Evolutionary conservation across 192 early-diverging fungal species (phyloP).

Genomic region (Umbelopsis sp.): DNA sequence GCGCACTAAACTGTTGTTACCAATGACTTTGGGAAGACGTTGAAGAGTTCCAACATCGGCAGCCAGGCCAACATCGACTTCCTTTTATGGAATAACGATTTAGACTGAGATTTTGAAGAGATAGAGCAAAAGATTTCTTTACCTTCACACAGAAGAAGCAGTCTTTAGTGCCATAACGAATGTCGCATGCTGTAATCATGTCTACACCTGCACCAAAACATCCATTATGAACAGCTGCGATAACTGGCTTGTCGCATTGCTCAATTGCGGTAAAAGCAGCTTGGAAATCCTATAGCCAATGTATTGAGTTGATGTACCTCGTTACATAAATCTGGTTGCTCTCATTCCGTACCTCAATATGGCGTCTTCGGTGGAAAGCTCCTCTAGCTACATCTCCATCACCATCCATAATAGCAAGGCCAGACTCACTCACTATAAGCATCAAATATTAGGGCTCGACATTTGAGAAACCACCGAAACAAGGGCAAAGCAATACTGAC

Average conservation of each 20-base stretch:
- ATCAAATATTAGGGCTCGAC: neutral
- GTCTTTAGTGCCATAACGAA: conserved; percentile 79
- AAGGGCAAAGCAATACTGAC: conserved; percentile 44
- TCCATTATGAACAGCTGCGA: conserved; percentile 82
- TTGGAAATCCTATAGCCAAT: conserved; percentile 50
- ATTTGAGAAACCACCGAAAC: too few relatives aligned
- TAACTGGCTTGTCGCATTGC: conserved; percentile 83
- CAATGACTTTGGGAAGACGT: conserved; percentile 92
- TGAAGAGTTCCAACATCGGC: conserved; percentile 94
- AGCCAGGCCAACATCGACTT: conserved; percentile 92
- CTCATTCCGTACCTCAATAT: conserved; percentile 35
- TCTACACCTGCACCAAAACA: conserved; percentile 91
- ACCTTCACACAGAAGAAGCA: conserved; percentile 85
- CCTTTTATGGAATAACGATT: conserved; percentile 38
- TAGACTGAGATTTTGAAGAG: neutral
- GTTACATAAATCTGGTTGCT: neutral
- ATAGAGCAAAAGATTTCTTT: neutral
- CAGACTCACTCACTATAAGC: conserved; percentile 8
- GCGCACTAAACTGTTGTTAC: conserved; percentile 88
- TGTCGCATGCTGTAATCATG: conserved; percentile 90
- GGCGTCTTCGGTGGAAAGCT: conserved; percentile 41
- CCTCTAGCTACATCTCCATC: conserved; percentile 35
- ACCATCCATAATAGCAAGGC: neutral
- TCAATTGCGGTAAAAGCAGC: conserved; percentile 79
- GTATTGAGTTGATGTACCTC: neutral